These are phyloP conservation scores for Colletotrichum magnum DNA, from an alignment of 2,329 filamentous ascomycete genomes.

Conservation along the genomic window DNA sequence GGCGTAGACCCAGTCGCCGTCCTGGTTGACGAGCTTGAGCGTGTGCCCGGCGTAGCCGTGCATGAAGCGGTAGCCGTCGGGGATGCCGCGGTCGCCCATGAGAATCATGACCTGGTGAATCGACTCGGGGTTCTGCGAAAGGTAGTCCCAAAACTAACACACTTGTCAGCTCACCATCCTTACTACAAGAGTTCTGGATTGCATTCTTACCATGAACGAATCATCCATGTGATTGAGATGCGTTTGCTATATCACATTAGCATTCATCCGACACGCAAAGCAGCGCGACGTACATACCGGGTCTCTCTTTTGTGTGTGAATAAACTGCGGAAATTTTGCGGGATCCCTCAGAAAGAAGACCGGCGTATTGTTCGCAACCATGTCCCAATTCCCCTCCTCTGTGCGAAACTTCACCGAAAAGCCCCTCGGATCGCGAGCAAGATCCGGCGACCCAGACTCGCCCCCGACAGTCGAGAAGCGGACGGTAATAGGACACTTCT, in stretches of 20 bases:
- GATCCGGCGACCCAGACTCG: slow-evolving; percentile 74
- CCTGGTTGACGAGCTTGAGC: slow-evolving; percentile 58
- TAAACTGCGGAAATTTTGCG: slow-evolving; percentile 62
- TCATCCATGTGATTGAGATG: slow-evolving; percentile 52
- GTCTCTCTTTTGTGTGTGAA: slow-evolving; percentile 60
- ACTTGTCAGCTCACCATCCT: not conserved
- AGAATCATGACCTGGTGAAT: slow-evolving; percentile 67
- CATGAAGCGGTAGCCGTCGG: slow-evolving; percentile 60
- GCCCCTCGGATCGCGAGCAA: slow-evolving; percentile 76
- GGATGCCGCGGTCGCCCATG: slow-evolving; percentile 64
- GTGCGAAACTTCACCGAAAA: slow-evolving; percentile 60
- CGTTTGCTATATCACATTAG: not conserved
- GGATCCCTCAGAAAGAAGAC: slow-evolving; percentile 64
- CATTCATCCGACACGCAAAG: not conserved
- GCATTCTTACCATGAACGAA: slow-evolving; percentile 60
- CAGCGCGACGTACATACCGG: slow-evolving; percentile 42
- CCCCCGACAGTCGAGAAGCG: slow-evolving; percentile 79
- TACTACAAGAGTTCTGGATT: no score
- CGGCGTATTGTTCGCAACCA: slow-evolving; percentile 61
- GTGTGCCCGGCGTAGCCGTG: slow-evolving; percentile 65
- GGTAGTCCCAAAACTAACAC: slow-evolving; percentile 46
- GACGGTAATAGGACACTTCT: slow-evolving; percentile 59
- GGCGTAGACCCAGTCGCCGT: slow-evolving; percentile 64
- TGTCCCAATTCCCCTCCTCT: slow-evolving; percentile 47
- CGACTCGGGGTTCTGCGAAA: slow-evolving; percentile 59